Evolutionary conservation across 805 yeast genomes (phyloP), one percentile per base, ranked within the genome.

Genomic region (Zygoascus tannicola): DNA sequence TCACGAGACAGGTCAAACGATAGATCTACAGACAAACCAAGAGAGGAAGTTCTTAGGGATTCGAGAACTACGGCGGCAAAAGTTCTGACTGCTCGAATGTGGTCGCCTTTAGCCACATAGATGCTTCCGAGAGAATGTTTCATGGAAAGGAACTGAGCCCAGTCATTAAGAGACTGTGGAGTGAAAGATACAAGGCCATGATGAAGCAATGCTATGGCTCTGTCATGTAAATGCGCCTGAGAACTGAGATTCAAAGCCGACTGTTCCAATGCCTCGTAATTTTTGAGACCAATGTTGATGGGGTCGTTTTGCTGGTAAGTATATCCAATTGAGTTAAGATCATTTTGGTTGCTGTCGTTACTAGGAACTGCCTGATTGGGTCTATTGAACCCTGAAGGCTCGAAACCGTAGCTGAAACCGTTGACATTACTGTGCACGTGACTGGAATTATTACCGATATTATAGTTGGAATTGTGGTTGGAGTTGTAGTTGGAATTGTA

Each of bases 51-150:
- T 5, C 38, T 33, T n/a, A 41, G 23, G n/a, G 41, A 44, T 16
- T 44, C 21, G 4, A 38, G 41, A 15, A 46, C 35, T 14, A 54
- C 46, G 21, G 44, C 34, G n/a, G 57, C 46, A 44, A 56, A 51
- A 8, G 52, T 49, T 36, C 46, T 35, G 14, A 57, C 54, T 12
- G 60, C 59, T 12, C 48, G 48, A 26, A 41, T 38, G 28, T 46
- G 22, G 26, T 46, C 41, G 8, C 42, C 46, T 22, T 45, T 33
- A 32, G 50, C 32, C 21, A 49, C 51, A 22, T 48, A 45, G 8
- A 53, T 47, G 48, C 57, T 53, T 14, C 58, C 63, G 12, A 59
- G 35, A 8, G 59, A 48, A 38, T 54, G 55, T 20, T 53, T 48
- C 15, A 57, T 40, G 1, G 56, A 39, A 16, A 58, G 45, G 20